Percentiles rank a stretch among this genome's conserved stretches.
phyloP scores from a whole-genome alignment of 345 rosid genomes.

The Pugionium cornutum region DNA sequence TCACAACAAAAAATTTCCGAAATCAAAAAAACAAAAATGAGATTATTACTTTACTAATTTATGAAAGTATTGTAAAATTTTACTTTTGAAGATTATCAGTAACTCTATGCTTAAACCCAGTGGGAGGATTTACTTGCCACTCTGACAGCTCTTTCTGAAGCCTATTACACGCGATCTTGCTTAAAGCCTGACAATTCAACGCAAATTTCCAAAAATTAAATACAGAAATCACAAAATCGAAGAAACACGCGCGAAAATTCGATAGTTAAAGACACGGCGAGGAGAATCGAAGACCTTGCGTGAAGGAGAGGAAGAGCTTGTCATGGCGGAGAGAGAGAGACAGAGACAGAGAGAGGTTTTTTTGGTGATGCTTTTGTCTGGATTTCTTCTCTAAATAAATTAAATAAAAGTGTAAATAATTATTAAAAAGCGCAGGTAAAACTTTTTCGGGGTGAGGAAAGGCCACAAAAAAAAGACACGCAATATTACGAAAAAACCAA shows the following conservation, averaged over 20 bases:
- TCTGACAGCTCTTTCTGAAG: constrained; percentile 94
- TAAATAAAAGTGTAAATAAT: too few relatives aligned
- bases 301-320: constrained; percentile 73
- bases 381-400: too few relatives aligned
- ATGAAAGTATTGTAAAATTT: too few relatives aligned
- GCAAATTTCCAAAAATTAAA: neutral
- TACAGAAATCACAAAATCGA: neutral
- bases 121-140: constrained; percentile 98
- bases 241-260: neutral
- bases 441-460: too few relatives aligned
- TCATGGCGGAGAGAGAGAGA: constrained; percentile 51
- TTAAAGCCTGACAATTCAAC: constrained; percentile 52
- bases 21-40: too few relatives aligned
- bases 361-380: too few relatives aligned
- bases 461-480: too few relatives aligned
- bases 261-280: too few relatives aligned
- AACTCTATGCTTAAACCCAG: constrained; percentile 65
- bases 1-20: too few relatives aligned
- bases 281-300: constrained; percentile 54
- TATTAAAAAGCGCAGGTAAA: too few relatives aligned
- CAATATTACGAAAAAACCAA: too few relatives aligned
- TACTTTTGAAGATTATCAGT: constrained; percentile 67
- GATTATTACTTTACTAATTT: too few relatives aligned
- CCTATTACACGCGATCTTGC: constrained; percentile 98
- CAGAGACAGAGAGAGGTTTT: neutral